Conservation (phyloP, 768 basidiomycete species). For the Naganishia vaughanmartiniae region DNA sequence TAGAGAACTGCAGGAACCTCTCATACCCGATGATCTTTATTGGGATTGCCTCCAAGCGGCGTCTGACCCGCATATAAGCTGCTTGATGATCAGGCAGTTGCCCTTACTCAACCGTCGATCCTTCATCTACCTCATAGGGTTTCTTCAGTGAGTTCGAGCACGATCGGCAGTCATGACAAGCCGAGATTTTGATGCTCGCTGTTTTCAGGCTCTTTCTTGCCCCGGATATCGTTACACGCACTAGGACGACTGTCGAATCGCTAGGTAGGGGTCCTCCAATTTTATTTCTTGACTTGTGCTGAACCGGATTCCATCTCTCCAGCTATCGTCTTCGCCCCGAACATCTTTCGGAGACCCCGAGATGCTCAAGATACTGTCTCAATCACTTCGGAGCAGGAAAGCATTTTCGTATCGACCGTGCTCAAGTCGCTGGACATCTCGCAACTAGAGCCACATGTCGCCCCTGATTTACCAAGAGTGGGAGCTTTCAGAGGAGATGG, state of each 20-base stretch:
- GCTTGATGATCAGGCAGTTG: slow-evolving; percentile 70
- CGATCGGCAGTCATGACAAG: neutral
- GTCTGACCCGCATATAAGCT: slow-evolving; percentile 65
- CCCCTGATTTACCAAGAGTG: neutral
- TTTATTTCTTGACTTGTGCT: neutral
- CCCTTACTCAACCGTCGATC: slow-evolving; percentile 85
- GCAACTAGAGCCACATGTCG: slow-evolving; percentile 1
- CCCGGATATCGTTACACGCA: slow-evolving; percentile 62
- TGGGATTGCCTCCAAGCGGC: slow-evolving; percentile 74
- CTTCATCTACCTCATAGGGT: slow-evolving; percentile 81
- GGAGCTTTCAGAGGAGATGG: neutral
- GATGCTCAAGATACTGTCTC: neutral
- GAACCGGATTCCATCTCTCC: neutral
- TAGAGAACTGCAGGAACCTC: slow-evolving; percentile 84
- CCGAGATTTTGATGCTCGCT: neutral
- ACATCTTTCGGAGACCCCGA: neutral
- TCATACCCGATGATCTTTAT: slow-evolving; percentile 86
- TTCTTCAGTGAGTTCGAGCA: slow-evolving; percentile 60
- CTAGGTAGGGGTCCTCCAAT: slow-evolving; percentile 52
- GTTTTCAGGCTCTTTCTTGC: slow-evolving; percentile 64
- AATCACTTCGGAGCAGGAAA: neutral
- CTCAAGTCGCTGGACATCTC: neutral
- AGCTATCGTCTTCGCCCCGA: neutral
- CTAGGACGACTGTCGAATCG: slow-evolving; percentile 81
- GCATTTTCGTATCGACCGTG: neutral